Conservation (phyloP, 1,284 basidiomycete species). For the Ustilago curta region DNA sequence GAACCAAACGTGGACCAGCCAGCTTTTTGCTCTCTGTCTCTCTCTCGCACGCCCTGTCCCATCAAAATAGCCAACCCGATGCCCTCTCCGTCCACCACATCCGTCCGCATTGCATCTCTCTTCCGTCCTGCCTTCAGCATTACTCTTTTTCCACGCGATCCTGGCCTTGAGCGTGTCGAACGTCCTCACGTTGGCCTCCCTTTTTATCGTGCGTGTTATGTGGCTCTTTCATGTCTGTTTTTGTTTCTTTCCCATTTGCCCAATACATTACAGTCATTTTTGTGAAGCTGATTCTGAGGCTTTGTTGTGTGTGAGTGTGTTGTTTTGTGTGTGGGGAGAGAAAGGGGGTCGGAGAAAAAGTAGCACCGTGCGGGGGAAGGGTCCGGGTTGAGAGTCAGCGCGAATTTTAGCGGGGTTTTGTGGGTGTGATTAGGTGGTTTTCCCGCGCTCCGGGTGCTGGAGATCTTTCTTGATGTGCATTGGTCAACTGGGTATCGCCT, state of each 20-base stretch:
- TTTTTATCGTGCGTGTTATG: not conserved
- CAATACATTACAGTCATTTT: slow-evolving; percentile 25
- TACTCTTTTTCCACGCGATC: not conserved
- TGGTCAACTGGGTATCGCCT: too few relatives aligned
- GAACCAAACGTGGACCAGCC: slow-evolving; percentile 1
- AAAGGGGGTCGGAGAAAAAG: not conserved
- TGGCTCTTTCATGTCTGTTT: not conserved
- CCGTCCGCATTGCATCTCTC: slow-evolving; percentile 10
- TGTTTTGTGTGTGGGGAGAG: too few relatives aligned
- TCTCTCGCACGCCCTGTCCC: not conserved
- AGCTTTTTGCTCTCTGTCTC: not conserved
- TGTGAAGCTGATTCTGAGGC: slow-evolving; percentile 2
- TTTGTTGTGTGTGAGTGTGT: not conserved
- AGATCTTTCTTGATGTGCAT: too few relatives aligned
- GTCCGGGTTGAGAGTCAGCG: too few relatives aligned
- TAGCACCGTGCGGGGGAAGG: too few relatives aligned
- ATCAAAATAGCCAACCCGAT: not conserved
- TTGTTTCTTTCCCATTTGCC: slow-evolving; percentile 3
- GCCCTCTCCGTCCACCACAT: not conserved
- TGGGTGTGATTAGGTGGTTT: too few relatives aligned
- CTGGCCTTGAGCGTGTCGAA: not conserved
- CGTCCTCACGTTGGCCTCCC: not conserved
- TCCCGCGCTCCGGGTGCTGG: too few relatives aligned
- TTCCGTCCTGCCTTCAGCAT: slow-evolving; percentile 3
- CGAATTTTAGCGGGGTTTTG: too few relatives aligned